Evolutionary conservation across 2,329 filamentous ascomycete species (phyloP).

Genomic region (Byssochlamys sp.): DNA sequence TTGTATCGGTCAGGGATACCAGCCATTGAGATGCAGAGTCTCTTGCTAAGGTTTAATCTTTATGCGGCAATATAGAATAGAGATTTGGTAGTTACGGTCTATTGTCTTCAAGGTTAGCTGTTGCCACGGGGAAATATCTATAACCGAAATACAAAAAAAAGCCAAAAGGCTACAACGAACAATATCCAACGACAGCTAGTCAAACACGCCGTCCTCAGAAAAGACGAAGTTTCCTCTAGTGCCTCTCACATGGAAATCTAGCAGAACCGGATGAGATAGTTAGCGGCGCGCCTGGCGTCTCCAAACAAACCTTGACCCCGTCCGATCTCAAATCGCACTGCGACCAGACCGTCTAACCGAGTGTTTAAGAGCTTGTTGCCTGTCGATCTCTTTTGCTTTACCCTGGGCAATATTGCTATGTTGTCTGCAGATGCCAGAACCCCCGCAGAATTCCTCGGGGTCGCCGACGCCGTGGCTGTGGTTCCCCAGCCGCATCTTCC

Average conservation of each 20-base stretch:
- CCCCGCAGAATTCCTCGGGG: background rate
- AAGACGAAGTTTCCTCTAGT: background rate
- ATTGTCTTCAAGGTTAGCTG: background rate
- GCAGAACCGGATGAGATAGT: too few relatives aligned
- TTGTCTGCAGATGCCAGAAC: background rate
- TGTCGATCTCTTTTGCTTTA: background rate
- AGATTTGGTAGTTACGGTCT: background rate
- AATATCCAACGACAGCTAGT: background rate
- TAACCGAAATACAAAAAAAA: background rate
- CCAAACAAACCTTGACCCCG: background rate
- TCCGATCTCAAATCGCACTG: background rate
- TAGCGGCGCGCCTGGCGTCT: background rate
- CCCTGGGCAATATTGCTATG: background rate
- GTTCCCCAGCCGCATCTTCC: background rate
- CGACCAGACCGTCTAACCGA: background rate
- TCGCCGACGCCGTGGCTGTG: background rate
- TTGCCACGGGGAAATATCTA: background rate
- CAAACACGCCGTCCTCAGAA: background rate
- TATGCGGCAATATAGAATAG: background rate
- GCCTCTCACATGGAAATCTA: too few relatives aligned
- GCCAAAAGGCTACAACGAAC: background rate
- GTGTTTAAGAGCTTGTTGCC: background rate
- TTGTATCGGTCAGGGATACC: background rate
- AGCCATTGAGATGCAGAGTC: background rate
- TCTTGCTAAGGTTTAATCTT: background rate